Evolutionary conservation across 83 land plant genomes (phyloP).

Genomic region (Isoetes engelmannii): DNA sequence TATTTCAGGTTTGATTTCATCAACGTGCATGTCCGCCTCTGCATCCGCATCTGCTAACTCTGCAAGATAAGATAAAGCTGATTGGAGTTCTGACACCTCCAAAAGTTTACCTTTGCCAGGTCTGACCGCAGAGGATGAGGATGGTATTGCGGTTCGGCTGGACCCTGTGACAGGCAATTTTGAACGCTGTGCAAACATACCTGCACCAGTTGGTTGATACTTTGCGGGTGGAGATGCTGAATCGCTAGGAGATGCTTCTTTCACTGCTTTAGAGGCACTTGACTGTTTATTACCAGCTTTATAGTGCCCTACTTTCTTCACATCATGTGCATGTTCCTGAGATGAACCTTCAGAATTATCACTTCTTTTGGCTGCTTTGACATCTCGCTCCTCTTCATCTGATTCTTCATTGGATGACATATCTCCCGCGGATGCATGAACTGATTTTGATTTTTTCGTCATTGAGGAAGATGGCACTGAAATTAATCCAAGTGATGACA

Average conservation of each 20-base stretch:
- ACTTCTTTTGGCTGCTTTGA: neutral
- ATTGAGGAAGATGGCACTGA: neutral
- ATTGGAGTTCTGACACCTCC: neutral
- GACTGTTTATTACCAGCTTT: too few species aligned
- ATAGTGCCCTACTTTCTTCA: neutral
- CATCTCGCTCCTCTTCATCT: neutral
- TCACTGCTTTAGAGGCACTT: too few species aligned
- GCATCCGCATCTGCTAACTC: slow-evolving; percentile 3
- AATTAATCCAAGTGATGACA: slow-evolving; percentile 1
- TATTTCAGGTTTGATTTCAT: neutral
- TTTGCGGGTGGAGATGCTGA: neutral
- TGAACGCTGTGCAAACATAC: neutral
- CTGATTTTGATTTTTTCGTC: neutral
- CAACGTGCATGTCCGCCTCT: neutral
- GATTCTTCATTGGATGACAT: neutral
- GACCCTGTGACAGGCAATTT: neutral
- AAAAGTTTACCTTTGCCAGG: neutral
- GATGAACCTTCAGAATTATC: neutral
- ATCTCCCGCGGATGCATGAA: neutral
- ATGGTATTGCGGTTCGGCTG: too few species aligned
- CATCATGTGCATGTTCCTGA: neutral
- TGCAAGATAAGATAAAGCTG: slow-evolving; percentile 5
- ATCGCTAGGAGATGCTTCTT: neutral
- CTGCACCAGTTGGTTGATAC: neutral
- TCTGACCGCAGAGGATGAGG: neutral